Conservation (phyloP, 345 rosid species). For the Gossypium australe region DNA sequence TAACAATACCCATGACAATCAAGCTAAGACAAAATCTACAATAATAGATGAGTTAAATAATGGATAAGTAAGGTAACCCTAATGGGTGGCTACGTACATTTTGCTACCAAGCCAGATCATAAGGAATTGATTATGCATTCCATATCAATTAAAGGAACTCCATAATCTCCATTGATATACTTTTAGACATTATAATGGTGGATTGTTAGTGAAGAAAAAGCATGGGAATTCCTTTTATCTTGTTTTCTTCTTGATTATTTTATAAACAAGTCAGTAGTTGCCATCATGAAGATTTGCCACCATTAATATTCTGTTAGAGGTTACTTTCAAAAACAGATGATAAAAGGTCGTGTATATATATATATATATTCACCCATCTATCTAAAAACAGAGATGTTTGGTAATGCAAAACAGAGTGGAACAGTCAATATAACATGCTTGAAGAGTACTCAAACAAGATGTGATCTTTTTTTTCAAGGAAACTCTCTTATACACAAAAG, state of each 20-base stretch:
- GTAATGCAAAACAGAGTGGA: neutral
- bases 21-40: too few relatives aligned
- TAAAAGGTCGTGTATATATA: neutral
- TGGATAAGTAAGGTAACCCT: neutral
- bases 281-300: neutral
- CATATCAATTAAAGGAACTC: neutral
- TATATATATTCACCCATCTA: neutral
- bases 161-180: neutral
- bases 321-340: neutral
- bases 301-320: neutral
- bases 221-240: neutral
- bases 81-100: neutral
- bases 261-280: neutral
- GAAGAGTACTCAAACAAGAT: neutral
- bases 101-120: neutral
- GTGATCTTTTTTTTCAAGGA: neutral
- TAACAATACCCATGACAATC: too few relatives aligned
- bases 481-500: neutral
- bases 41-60: neutral
- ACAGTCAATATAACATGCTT: neutral
- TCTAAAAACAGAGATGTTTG: neutral
- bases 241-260: neutral
- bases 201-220: slow-evolving; percentile 10
- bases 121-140: neutral
- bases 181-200: neutral